Evolutionary conservation across 108 stramenopile genomes (phyloP), one percentile per base, ranked within the genome.

Genomic region (Fragilariopsis cylindrus): DNA sequence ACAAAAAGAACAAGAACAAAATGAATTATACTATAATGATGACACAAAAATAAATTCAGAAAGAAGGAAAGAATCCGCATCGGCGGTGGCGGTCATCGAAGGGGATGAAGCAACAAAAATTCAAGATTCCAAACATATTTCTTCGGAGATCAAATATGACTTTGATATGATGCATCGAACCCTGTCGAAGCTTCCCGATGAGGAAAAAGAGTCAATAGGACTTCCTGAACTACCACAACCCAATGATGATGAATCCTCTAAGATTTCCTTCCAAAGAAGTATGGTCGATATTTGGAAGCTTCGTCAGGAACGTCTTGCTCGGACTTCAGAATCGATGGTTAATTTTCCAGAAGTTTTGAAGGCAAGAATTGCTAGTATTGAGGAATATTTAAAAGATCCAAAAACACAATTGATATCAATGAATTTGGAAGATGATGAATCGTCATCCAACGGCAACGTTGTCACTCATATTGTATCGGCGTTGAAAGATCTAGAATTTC

Each of bases 81-180:
- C 68, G 18, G 64, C n/a, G 41, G 67, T 72, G 73, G 72, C 55
- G 21, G 57, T 78, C 49, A 41, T 78, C 44, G 65, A 69, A 21
- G 48, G 4, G 5, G 72, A 78, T 62, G 77, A 72, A 6, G 43
- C 62, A n/a, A 57, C 2, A 46, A 44, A n/a, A 58, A 18, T 56
- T 13, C 3, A 68, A 52, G 48, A 68, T 5, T 6, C n/a, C 8
- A 21, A 9, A 12, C 21, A 9, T 30, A 18, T 2, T 12, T 12
- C 58, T 60, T 60, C 58, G 8, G 16, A 16, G 30, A 4, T 69
- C 4, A 65, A 63, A 3, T 86, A 81, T 70, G 90, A 96, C 69
- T 93, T 83, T 73, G 88, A 83, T 7, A 92, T 87, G 82, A 96
- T 96, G 96, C 83, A 94, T 66, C 83, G 92, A 39, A 90, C 91